phyloP scores from a whole-genome alignment of 805 yeast genomes.

The Saccharomyces paradoxus region DNA sequence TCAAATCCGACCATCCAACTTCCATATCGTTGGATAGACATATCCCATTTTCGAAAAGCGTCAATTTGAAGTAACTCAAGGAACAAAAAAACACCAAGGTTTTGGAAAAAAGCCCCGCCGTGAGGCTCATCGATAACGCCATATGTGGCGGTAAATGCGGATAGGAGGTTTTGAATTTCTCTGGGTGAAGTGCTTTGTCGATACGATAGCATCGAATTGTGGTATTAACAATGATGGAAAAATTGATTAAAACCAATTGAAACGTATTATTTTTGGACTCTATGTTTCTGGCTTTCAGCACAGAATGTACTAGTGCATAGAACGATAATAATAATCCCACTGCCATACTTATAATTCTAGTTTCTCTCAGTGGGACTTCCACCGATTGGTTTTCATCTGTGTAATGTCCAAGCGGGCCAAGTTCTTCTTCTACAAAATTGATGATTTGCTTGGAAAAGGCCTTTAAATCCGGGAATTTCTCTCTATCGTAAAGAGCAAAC shows the following conservation, averaged over 20 bases:
- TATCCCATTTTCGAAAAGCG: constrained; percentile 8
- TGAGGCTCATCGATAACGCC: background rate
- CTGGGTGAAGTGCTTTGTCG: background rate
- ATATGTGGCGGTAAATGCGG: background rate
- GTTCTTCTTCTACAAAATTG: constrained; percentile 6
- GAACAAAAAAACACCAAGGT: background rate
- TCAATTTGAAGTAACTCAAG: constrained; percentile 6
- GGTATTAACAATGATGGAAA: background rate
- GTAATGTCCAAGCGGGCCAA: constrained; percentile 8
- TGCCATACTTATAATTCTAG: constrained; percentile 3
- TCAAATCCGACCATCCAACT: constrained; percentile 10
- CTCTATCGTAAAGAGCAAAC: constrained; percentile 3
- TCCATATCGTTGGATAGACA: constrained; percentile 3
- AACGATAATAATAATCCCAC: constrained; percentile 5
- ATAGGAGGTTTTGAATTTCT: background rate
- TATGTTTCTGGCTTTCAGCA: background rate
- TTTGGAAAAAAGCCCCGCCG: background rate
- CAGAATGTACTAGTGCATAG: constrained; percentile 1
- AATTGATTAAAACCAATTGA: background rate
- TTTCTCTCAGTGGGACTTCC: background rate
- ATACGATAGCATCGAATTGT: background rate
- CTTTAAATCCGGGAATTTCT: constrained; percentile 9
- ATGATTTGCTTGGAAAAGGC: constrained; percentile 3
- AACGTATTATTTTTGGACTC: background rate
- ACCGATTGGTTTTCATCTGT: constrained; percentile 4